Evolutionary conservation across 345 rosid genomes (phyloP), one percentile per base, ranked within the genome.

Genomic region (Turritis glabra): DNA sequence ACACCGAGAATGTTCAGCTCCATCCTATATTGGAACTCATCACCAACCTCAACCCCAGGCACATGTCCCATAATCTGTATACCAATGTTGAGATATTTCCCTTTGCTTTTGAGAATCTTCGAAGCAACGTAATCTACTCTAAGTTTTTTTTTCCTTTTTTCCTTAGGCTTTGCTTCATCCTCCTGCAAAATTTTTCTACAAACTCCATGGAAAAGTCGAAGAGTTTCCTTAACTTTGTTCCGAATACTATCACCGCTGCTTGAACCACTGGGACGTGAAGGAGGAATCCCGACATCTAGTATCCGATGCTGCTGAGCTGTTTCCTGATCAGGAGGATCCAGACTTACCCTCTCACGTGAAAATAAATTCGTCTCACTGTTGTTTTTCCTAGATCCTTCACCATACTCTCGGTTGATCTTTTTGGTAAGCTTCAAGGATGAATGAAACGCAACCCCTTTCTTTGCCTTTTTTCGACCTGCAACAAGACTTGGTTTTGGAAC

Each of bases 31-130:
- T 83, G 96, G 80, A 90, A 95, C 78, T 92, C 93, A 67, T 92
- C 97, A 17, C 99, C 99, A 56, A 90, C 84, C 74, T 89, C 97
- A 79, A 90, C 81, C 22, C 99, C 99, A 12, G 97, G 97, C 44
- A 95, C 87, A 66, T 82, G 3, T 71, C 99, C 99, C 27, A 92
- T 55, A 38, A 90, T 83, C 19, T 71, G 83, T 40, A 65, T 69
- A 32, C 87, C 84, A 0, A 53, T 37, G 71, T 84, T 87, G 17
- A 85, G 73, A 56, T 30, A 80, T 67, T 77, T 83, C 44, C 81
- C 82, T 71, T 85, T 82, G 14, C 60, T 69, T 82, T 81, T 92
- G 55, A 90, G 90, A 77, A 88, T 64, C 65, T 67, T 82, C 9
- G 85, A 66, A 4, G 99, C 97, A n/a, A 48, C 80, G 21, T 8